phyloP scores from a whole-genome alignment of 495 filamentous ascomycete genomes.

The Trichoderma asperelloides region DNA sequence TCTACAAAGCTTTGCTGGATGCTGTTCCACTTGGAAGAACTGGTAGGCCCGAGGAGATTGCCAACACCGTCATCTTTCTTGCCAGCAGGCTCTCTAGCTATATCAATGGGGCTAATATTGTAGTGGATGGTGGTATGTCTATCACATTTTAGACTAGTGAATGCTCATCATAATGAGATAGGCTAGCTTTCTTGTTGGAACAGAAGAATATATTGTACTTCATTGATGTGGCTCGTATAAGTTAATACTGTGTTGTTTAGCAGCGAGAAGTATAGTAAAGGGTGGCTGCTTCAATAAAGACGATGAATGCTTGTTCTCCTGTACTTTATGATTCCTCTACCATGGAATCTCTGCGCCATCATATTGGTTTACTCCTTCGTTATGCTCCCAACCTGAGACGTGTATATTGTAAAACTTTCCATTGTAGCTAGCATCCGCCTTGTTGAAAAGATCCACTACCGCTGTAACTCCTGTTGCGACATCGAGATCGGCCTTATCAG shows the following conservation, averaged over 20 bases:
- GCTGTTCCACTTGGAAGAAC: constrained; percentile 55
- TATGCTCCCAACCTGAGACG: not conserved
- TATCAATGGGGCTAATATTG: constrained; percentile 49
- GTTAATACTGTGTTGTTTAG: no score
- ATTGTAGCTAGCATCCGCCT: not conserved
- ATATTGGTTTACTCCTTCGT: not conserved
- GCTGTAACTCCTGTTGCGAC: not conserved
- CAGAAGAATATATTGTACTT: no score
- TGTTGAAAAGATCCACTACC: not conserved
- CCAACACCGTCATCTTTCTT: constrained; percentile 57
- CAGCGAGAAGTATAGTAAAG: no score
- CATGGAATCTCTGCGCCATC: not conserved
- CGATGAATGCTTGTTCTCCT: not conserved
- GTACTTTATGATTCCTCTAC: not conserved
- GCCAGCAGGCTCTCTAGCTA: constrained; percentile 55
- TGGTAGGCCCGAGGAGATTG: constrained; percentile 54
- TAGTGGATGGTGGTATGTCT: constrained; percentile 27
- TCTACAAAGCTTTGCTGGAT: not conserved
- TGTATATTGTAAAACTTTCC: not conserved
- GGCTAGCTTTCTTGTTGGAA: no score
- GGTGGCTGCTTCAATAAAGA: not conserved
- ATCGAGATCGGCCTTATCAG: not conserved
- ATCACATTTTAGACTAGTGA: not conserved
- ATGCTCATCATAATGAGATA: not conserved
- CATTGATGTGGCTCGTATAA: no score